phyloP scores from a whole-genome alignment of 2,329 filamentous ascomycete species.

The Neonectria coccinea region DNA sequence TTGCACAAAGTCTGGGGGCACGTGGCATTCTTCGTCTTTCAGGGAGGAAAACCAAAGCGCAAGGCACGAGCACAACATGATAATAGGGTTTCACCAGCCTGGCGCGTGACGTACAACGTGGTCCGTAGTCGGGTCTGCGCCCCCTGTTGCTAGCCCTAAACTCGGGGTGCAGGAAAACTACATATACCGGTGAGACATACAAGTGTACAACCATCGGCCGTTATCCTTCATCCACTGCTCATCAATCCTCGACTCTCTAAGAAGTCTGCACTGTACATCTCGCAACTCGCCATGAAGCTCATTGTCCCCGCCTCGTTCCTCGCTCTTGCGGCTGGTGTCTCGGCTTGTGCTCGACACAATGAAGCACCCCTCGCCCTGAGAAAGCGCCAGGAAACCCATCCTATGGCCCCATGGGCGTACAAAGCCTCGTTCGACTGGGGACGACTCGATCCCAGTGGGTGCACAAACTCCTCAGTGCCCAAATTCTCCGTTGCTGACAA shows the following conservation, averaged over 20 bases:
- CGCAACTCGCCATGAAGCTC: not conserved
- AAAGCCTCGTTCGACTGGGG: constrained; percentile 38
- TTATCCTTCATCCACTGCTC: not conserved
- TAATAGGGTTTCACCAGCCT: not conserved
- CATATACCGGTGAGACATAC: not conserved
- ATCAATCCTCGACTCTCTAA: not conserved
- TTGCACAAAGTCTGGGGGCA: not conserved
- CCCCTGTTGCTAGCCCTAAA: not conserved
- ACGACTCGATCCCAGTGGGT: constrained; percentile 30
- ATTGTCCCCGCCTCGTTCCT: not conserved
- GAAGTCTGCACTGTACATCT: not conserved
- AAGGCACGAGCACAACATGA: not conserved
- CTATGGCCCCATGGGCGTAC: constrained; percentile 34
- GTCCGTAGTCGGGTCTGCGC: not conserved
- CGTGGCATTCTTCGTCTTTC: not conserved
- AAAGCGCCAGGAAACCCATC: not conserved
- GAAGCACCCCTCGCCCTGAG: not conserved
- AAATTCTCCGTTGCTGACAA: not conserved
- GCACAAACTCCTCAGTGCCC: too few species aligned
- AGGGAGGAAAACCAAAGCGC: not conserved
- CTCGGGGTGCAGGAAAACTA: not conserved
- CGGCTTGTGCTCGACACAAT: constrained; percentile 6
- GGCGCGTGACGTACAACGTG: not conserved
- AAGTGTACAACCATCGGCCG: not conserved
- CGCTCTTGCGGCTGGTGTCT: not conserved